Conservation (phyloP, 2,329 filamentous ascomycete species). For the Emmonsia crescens region DNA sequence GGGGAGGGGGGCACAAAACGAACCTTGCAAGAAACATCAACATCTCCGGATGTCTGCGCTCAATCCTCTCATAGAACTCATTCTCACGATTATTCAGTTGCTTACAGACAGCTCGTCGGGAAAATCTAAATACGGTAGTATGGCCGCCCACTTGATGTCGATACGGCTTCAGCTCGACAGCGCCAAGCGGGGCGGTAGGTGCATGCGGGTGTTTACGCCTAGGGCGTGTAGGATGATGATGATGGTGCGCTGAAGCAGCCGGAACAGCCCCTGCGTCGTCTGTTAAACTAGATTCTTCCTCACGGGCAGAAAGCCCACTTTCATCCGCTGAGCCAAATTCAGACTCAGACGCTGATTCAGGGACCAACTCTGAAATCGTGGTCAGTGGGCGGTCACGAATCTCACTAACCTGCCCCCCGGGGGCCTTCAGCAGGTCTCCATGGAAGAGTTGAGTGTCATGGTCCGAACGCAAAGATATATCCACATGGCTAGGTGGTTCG, state of each 20-base stretch:
- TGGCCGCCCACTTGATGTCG: conserved; percentile 96
- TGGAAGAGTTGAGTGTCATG: conserved; percentile 51
- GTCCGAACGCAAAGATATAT: conserved; percentile 51
- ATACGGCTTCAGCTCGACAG: conserved; percentile 93
- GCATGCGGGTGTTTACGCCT: conserved; percentile 20
- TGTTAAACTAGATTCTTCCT: conserved; percentile 44
- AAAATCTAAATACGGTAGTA: conserved; percentile 93
- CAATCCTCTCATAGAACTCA: conserved; percentile 95
- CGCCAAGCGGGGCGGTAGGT: conserved; percentile 55
- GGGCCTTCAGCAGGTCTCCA: conserved; percentile 42
- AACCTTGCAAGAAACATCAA: conserved; percentile 77
- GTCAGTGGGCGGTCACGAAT: conserved; percentile 26
- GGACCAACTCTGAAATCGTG: conserved; percentile 27
- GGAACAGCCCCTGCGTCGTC: conserved; percentile 44
- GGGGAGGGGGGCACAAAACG: conserved; percentile 34
- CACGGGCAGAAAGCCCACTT: conserved; percentile 31
- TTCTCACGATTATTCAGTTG: conserved; percentile 97
- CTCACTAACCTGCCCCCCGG: conserved; percentile 22
- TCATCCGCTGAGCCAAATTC: conserved; percentile 36
- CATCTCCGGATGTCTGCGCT: conserved; percentile 79
- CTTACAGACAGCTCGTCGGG: conserved; percentile 89
- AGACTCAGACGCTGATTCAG: conserved; percentile 35
- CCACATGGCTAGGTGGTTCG: conserved; percentile 39
- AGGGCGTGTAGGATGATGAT: conserved; percentile 21
- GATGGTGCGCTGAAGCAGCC: conserved; percentile 33